These are phyloP conservation scores for Kazachstania viticola DNA, from an alignment of 805 yeast species.

Conservation along the genomic window DNA sequence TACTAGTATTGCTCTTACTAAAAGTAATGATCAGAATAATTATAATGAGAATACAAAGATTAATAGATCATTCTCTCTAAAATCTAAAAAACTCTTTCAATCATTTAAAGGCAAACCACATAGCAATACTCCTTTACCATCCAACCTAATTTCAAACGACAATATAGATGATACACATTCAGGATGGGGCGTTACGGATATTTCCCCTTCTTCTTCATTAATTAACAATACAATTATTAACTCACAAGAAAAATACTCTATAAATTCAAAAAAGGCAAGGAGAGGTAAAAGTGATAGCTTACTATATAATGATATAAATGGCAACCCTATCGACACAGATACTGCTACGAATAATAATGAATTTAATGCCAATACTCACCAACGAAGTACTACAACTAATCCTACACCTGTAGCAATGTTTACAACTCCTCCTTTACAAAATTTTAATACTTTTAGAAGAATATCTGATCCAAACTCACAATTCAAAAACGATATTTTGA, in stretches of 20 bases:
- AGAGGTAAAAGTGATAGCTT: constrained; percentile 23
- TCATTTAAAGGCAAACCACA: constrained; percentile 9
- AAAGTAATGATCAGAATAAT: background rate
- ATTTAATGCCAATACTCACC: constrained; percentile 3
- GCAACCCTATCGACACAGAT: too few species aligned
- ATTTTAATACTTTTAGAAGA: background rate
- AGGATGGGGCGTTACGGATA: constrained; percentile 1
- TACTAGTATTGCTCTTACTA: background rate
- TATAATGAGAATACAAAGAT: constrained; percentile 3
- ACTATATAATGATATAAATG: constrained; percentile 4
- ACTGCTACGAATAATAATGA: background rate
- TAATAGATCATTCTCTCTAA: constrained; percentile 26
- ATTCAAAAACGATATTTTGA: background rate
- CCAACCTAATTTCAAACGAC: too few species aligned
- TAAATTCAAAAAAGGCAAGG: background rate
- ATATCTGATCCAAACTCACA: background rate
- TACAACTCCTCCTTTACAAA: constrained; percentile 10
- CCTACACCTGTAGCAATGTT: constrained; percentile 5
- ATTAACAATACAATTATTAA: too few species aligned
- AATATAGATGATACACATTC: constrained; percentile 1
- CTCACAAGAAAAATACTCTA: too few species aligned
- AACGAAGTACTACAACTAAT: background rate
- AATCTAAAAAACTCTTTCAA: constrained; percentile 20
- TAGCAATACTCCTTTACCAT: too few species aligned
- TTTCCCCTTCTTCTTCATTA: background rate